These are phyloP conservation scores for Auricularia sp. DNA, from an alignment of 768 basidiomycete species.

Conservation along the genomic window DNA sequence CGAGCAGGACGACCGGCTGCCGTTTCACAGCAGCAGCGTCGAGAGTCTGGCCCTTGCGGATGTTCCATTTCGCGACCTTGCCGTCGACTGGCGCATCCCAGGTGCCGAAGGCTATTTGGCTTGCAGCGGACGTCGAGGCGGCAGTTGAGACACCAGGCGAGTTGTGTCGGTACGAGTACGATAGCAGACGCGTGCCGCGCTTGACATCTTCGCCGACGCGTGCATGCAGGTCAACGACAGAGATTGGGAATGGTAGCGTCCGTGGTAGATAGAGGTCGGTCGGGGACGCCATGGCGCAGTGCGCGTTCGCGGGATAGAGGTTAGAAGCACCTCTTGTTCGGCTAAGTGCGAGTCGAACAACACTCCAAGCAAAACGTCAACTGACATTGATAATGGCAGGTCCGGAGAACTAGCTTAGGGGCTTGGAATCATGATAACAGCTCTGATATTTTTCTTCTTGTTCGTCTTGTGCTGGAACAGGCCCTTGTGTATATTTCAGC, in stretches of 20 bases:
- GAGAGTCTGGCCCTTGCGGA: constrained; percentile 56
- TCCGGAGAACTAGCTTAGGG: too few species aligned
- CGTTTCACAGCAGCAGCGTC: constrained; percentile 48
- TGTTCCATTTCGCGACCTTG: constrained; percentile 57
- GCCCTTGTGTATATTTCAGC: too few species aligned
- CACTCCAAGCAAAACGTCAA: too few species aligned
- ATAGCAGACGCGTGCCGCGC: constrained; percentile 71
- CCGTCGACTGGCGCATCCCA: constrained; percentile 90
- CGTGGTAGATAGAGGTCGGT: constrained; percentile 71
- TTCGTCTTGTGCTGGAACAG: too few species aligned
- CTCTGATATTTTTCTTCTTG: too few species aligned
- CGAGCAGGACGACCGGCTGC: constrained; percentile 50
- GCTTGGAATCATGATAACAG: too few species aligned
- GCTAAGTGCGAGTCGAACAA: too few species aligned
- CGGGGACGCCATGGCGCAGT: constrained; percentile 4
- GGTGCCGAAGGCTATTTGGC: constrained; percentile 56
- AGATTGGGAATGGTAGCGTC: constrained; percentile 80
- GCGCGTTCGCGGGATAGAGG: too few species aligned
- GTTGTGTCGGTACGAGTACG: constrained; percentile 67
- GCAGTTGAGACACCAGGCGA: constrained; percentile 15
- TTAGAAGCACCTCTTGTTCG: too few species aligned
- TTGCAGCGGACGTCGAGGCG: constrained; percentile 31
- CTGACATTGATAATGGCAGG: too few species aligned
- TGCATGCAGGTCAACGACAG: constrained; percentile 59
- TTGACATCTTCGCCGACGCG: constrained; percentile 34